Conservation (phyloP, 2,329 filamentous ascomycete species). For the Hymenotorrendiella dingleyae region DNA sequence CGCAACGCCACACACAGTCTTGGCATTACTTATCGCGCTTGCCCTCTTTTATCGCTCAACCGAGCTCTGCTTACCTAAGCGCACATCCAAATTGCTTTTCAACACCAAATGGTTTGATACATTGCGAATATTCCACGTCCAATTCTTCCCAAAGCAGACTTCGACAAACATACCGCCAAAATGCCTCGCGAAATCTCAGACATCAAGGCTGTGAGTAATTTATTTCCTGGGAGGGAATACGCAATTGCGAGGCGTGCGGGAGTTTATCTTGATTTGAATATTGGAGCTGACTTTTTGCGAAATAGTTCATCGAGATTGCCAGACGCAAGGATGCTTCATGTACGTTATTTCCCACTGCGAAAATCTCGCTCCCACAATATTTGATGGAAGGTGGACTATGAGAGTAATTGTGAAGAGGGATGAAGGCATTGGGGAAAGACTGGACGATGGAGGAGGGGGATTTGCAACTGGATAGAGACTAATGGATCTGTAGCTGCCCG, state of each 20-base stretch:
- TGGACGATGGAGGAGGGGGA: not conserved
- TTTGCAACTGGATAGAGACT: constrained; percentile 2
- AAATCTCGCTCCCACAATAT: not conserved
- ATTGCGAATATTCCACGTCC: constrained; percentile 10
- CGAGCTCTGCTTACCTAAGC: constrained; percentile 5
- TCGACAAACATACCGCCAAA: constrained; percentile 24
- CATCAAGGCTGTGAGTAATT: constrained; percentile 71
- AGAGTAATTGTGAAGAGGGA: not conserved
- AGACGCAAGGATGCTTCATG: constrained; percentile 98
- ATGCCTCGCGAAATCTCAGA: constrained; percentile 41
- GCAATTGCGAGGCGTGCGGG: not conserved
- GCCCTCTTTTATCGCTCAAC: constrained; percentile 3
- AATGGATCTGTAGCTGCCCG: constrained; percentile 59
- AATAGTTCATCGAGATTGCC: constrained; percentile 99
- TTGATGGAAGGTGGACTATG: not conserved
- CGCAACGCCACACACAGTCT: too few species aligned
- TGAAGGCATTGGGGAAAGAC: too few species aligned
- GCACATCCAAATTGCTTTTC: constrained; percentile 6
- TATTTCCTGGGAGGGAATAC: not conserved
- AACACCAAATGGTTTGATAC: constrained; percentile 6
- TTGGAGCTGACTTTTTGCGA: not conserved
- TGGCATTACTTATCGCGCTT: too few species aligned
- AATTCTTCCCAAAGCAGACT: constrained; percentile 15
- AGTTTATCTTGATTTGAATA: not conserved
- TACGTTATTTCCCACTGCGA: constrained; percentile 50